Conservation (phyloP, 2,329 filamentous ascomycete genomes). For the Talaromyces rugulosus region DNA sequence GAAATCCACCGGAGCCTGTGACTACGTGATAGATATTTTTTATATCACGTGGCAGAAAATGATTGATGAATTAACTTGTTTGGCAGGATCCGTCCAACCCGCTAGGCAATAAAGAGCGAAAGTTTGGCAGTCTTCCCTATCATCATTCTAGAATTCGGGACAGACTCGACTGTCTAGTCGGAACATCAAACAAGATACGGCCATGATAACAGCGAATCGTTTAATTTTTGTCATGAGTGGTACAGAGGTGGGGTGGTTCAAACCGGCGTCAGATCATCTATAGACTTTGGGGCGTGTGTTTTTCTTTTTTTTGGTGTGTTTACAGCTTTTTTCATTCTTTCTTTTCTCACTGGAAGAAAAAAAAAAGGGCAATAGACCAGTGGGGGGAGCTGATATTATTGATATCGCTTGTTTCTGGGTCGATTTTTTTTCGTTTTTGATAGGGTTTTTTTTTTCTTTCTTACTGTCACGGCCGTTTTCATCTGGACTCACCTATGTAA, state of each 20-base stretch:
- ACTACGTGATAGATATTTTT: conserved; percentile 11
- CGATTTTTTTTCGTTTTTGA: not conserved
- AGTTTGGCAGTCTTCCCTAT: conserved; percentile 1
- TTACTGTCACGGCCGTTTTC: not conserved
- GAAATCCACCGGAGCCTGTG: conserved; percentile 40
- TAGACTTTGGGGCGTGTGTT: conserved; percentile 38
- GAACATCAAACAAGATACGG: conserved; percentile 25
- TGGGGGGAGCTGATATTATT: not conserved
- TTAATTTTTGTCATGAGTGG: conserved; percentile 28
- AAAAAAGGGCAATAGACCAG: not conserved
- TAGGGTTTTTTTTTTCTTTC: not conserved
- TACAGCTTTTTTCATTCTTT: not conserved
- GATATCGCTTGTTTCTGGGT: not conserved
- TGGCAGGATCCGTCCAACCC: conserved; percentile 53
- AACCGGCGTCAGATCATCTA: conserved; percentile 35
- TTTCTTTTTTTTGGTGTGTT: conserved; percentile 11
- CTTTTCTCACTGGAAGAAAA: not conserved
- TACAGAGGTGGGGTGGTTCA: conserved; percentile 32
- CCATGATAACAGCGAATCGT: conserved; percentile 23
- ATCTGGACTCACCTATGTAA: not conserved
- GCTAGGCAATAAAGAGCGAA: conserved; percentile 46
- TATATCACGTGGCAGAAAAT: conserved; percentile 3
- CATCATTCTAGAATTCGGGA: not conserved
- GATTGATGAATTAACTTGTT: conserved; percentile 48
- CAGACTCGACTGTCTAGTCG: conserved; percentile 11